Conservation (phyloP, 2,329 filamentous ascomycete species). For the Curvularia sp. region DNA sequence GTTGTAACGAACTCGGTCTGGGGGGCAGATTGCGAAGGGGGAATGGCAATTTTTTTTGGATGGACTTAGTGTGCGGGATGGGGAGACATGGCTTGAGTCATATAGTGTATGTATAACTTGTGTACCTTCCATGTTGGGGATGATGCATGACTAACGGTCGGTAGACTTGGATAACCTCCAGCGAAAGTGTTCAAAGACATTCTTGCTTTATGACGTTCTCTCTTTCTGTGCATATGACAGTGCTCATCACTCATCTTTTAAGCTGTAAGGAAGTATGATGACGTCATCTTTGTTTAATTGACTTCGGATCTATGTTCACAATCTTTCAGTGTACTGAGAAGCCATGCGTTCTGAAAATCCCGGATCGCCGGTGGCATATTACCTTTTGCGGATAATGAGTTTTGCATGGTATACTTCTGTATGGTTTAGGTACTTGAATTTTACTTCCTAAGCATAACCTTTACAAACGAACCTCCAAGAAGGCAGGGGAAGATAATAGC, state of each 20-base stretch:
- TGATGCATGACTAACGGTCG: slow-evolving; percentile 10
- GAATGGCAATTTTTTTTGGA: background rate
- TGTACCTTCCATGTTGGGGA: slow-evolving; percentile 16
- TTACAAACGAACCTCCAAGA: no score
- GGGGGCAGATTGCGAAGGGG: background rate
- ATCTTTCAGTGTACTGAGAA: background rate
- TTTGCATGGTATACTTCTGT: no score
- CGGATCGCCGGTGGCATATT: no score
- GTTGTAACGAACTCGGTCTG: background rate
- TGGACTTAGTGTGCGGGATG: background rate
- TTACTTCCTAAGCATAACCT: no score
- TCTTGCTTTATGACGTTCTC: background rate
- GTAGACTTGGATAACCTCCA: background rate
- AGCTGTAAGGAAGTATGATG: background rate
- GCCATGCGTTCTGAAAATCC: background rate
- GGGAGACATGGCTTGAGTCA: background rate
- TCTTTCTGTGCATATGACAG: background rate
- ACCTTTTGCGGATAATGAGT: background rate
- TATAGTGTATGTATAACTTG: background rate
- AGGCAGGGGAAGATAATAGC: no score
- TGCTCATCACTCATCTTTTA: background rate
- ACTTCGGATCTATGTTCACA: background rate
- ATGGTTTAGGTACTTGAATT: no score
- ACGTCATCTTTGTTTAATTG: background rate
- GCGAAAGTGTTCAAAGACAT: background rate